Conservation (phyloP, 208 protist species). For the Angomonas ambiguus region DNA sequence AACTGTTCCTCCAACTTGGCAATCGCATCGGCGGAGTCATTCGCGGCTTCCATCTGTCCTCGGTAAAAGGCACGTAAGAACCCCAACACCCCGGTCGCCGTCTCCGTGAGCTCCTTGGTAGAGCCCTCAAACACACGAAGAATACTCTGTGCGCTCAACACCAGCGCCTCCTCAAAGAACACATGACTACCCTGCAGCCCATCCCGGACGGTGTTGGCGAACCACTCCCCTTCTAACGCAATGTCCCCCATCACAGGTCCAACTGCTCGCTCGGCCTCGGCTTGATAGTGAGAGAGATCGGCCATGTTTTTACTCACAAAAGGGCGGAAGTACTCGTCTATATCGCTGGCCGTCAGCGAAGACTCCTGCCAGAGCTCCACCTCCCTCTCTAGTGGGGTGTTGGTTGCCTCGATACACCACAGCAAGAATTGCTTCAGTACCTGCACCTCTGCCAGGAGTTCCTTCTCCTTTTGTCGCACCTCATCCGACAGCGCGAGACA, state of each 20-base stretch:
- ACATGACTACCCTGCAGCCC: conserved; percentile 36
- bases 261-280: conserved; percentile 13
- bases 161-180: conserved; percentile 35
- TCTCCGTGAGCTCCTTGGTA: conserved; percentile 43
- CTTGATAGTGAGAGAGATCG: conserved; percentile 20
- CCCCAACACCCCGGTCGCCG: conserved; percentile 29
- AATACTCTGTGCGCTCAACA: conserved; percentile 41
- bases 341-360: conserved; percentile 20
- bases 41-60: conserved; percentile 42
- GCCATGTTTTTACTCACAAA: conserved; percentile 23
- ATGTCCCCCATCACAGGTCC: conserved; percentile 30
- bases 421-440: conserved; percentile 24
- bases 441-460: conserved; percentile 23
- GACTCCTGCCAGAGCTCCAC: conserved; percentile 30
- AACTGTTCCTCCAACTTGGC: conserved; percentile 48
- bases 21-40: conserved; percentile 62
- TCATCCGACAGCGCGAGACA: conserved; percentile 32
- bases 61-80: conserved; percentile 49
- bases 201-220: conserved; percentile 29
- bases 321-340: conserved; percentile 35
- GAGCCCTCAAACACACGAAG: conserved; percentile 51
- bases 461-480: conserved; percentile 26
- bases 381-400: conserved; percentile 49
- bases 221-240: conserved; percentile 56
- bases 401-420: conserved; percentile 34